A percentile compares a stretch with the other conserved stretches of the same genome.
These are phyloP conservation scores for Fusarium proliferatum DNA, from an alignment of 2,329 filamentous ascomycete genomes.

Conservation along the genomic window DNA sequence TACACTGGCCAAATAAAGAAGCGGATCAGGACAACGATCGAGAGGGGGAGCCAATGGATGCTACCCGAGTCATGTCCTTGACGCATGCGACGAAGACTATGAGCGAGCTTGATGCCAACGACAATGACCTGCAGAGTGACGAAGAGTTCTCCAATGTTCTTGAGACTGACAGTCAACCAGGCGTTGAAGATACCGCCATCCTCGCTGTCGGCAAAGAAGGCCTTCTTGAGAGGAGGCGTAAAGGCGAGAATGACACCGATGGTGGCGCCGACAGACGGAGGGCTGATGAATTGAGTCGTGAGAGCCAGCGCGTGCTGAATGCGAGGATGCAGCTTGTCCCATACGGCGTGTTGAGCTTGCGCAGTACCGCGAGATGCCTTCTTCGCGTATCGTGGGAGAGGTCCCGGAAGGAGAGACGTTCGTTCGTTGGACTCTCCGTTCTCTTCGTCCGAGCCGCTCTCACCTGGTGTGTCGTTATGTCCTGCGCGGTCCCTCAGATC, in stretches of 20 bases:
- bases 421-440: conserved; percentile 9
- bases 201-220: conserved; percentile 22
- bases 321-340: conserved; percentile 14
- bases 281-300: conserved; percentile 23
- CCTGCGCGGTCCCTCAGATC: conserved; percentile 18
- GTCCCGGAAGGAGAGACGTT: conserved; percentile 24
- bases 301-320: conserved; percentile 15
- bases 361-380: conserved; percentile 6
- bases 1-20: conserved; percentile 30
- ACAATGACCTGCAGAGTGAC: conserved; percentile 30
- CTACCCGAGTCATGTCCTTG: conserved; percentile 15
- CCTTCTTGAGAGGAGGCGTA: conserved; percentile 21
- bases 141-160: conserved; percentile 32
- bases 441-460: neutral
- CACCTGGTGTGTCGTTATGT: neutral
- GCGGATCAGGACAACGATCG: conserved; percentile 12
- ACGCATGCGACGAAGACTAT: conserved; percentile 31
- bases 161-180: conserved; percentile 30
- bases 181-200: conserved; percentile 28
- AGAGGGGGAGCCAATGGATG: conserved; percentile 10
- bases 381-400: conserved; percentile 23
- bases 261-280: conserved; percentile 11
- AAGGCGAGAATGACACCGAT: conserved; percentile 21
- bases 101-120: conserved; percentile 29
- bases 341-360: conserved; percentile 18